Percentiles rank a stretch among this genome's conserved stretches.
Conservation (phyloP, 192 early-diverging fungal species). For the Chytriomyces hyalinus region DNA sequence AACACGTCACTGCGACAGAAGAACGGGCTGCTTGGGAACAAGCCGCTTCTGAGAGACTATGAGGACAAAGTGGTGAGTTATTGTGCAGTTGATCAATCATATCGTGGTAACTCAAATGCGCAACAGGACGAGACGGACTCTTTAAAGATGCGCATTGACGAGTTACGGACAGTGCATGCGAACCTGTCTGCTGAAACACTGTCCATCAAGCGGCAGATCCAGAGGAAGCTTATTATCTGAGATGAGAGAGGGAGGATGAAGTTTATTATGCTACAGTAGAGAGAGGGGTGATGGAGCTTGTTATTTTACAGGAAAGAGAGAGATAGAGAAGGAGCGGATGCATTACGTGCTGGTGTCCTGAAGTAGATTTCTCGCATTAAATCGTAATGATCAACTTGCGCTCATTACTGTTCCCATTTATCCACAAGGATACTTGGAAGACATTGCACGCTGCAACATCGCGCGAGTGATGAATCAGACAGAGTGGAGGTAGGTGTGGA, state of each 20-base stretch:
- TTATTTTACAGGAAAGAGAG: too few species aligned
- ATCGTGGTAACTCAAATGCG: neutral
- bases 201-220: constrained; percentile 46
- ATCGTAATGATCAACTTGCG: too few species aligned
- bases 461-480: too few species aligned
- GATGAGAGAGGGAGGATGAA: neutral
- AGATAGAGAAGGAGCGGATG: too few species aligned
- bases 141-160: constrained; percentile 39
- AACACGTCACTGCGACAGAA: constrained; percentile 54
- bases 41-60: constrained; percentile 56
- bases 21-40: constrained; percentile 61
- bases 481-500: too few species aligned
- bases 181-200: constrained; percentile 44
- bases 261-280: too few species aligned
- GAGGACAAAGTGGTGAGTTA: constrained; percentile 59
- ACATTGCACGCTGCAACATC: too few species aligned
- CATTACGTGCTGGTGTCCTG: too few species aligned
- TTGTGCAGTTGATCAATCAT: neutral
- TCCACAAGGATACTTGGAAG: too few species aligned
- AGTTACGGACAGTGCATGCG: constrained; percentile 43
- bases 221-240: constrained; percentile 39
- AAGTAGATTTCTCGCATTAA: too few species aligned
- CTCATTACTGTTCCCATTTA: too few species aligned
- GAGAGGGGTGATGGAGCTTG: too few species aligned
- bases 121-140: constrained; percentile 45